These are phyloP conservation scores for Aspergillus uvarum DNA, from an alignment of 2,329 filamentous ascomycete species.

Conservation along the genomic window DNA sequence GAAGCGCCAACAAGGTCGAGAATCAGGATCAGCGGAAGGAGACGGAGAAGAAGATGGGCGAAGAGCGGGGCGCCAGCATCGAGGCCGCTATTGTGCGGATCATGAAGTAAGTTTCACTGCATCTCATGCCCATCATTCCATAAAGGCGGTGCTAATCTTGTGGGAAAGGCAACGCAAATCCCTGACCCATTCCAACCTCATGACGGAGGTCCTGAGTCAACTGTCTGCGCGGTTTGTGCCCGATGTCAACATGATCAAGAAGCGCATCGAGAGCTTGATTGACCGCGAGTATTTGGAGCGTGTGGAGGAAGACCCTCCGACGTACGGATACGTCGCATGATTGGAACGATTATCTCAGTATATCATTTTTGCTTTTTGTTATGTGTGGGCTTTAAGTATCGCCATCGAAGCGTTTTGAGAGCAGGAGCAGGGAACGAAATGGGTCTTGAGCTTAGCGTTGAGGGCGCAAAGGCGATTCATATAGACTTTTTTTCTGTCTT, in stretches of 20 bases:
- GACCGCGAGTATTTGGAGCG: conserved; percentile 55
- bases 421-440: background rate
- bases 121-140: background rate
- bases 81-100: conserved; percentile 55
- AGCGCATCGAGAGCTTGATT: conserved; percentile 54
- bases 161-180: conserved; percentile 48
- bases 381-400: background rate
- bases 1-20: conserved; percentile 79
- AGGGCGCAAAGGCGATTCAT: conserved; percentile 11
- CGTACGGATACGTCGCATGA: conserved; percentile 48
- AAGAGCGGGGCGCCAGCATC: conserved; percentile 50
- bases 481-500: conserved; percentile 1
- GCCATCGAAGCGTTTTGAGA: too few species aligned
- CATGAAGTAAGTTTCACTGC: conserved; percentile 49
- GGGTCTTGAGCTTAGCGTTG: conserved; percentile 28
- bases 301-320: conserved; percentile 44
- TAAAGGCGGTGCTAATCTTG: conserved; percentile 10
- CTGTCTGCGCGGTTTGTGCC: conserved; percentile 51
- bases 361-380: background rate
- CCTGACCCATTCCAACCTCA: conserved; percentile 49
- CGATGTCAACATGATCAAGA: conserved; percentile 55
- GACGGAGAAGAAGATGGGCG: conserved; percentile 52
- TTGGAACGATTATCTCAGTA: background rate
- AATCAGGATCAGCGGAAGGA: conserved; percentile 59
- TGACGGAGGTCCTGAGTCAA: conserved; percentile 52